Conservation (phyloP, 139 green algal genomes). For the Medakamo hakoo region DNA sequence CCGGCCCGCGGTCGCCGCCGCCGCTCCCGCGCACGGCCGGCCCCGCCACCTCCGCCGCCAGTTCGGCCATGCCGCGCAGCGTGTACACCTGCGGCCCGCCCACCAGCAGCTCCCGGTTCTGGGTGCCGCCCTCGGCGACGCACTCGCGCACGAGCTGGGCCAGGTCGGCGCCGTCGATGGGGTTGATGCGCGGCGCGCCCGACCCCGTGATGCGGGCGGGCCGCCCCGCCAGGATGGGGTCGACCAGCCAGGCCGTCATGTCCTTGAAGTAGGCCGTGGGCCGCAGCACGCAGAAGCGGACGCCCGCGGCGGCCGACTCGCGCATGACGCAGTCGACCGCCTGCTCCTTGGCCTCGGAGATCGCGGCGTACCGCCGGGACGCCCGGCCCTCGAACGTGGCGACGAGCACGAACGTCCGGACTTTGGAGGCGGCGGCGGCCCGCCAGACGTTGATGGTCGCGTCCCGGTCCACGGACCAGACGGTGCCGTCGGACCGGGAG, state of each 20-base stretch:
- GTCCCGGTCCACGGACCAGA: not conserved
- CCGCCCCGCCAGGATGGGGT: not conserved
- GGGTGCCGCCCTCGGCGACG: not conserved
- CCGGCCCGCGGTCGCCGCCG: too few species aligned
- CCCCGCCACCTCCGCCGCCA: not conserved
- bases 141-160: not conserved
- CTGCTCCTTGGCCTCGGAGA: not conserved
- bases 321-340: not conserved
- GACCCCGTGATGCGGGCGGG: too few species aligned
- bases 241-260: not conserved
- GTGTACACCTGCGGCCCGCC: not conserved
- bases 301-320: not conserved
- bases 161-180: not conserved
- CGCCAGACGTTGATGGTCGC: not conserved
- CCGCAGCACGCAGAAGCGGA: not conserved
- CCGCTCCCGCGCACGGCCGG: too few species aligned
- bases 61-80: not conserved
- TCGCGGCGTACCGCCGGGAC: not conserved
- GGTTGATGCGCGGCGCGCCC: not conserved
- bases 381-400: not conserved
- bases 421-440: not conserved
- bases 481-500: not conserved
- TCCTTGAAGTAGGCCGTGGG: not conserved
- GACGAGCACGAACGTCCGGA: not conserved
- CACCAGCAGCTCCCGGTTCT: not conserved